Evolutionary conservation across 1,139 yeast genomes (phyloP).

Genomic region (Geotrichum phurueaensis): DNA sequence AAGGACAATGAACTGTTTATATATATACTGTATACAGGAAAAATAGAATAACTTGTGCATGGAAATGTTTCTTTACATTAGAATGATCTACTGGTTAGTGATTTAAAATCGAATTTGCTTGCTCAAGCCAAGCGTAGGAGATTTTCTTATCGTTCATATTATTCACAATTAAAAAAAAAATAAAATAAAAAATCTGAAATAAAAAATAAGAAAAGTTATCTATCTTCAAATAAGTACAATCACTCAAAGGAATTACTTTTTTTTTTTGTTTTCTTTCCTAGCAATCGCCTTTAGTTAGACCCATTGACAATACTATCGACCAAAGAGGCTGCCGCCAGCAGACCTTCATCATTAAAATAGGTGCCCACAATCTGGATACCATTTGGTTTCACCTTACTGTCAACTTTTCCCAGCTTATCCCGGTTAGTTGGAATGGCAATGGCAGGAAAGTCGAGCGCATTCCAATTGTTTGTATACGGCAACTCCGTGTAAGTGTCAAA

Average conservation of each 20-base stretch:
- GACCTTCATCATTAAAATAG: slow-evolving; percentile 12
- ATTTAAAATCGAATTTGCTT: too few species aligned
- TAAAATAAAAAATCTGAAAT: too few species aligned
- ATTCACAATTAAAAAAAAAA: too few species aligned
- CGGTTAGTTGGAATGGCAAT: slow-evolving; percentile 14
- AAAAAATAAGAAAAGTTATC: background rate
- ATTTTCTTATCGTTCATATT: too few species aligned
- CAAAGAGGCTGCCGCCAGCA: slow-evolving; percentile 7
- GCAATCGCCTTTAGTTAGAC: background rate
- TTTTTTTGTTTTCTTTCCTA: background rate
- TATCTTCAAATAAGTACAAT: background rate
- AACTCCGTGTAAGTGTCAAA: slow-evolving; percentile 7
- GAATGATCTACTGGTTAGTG: too few species aligned
- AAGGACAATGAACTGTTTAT: too few species aligned
- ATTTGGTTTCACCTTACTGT: slow-evolving; percentile 13
- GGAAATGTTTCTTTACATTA: too few species aligned
- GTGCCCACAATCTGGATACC: slow-evolving; percentile 16
- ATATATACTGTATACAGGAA: too few species aligned
- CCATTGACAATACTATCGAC: slow-evolving; percentile 7
- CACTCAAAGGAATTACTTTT: background rate
- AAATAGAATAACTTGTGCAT: too few species aligned
- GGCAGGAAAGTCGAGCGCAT: slow-evolving; percentile 16
- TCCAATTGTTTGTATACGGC: slow-evolving; percentile 17
- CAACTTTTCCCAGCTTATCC: slow-evolving; percentile 1
- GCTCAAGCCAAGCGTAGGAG: too few species aligned